Evolutionary conservation across 306 rosid genomes (phyloP), one percentile per base, ranked within the genome.

Genomic region (Prunus mume): DNA sequence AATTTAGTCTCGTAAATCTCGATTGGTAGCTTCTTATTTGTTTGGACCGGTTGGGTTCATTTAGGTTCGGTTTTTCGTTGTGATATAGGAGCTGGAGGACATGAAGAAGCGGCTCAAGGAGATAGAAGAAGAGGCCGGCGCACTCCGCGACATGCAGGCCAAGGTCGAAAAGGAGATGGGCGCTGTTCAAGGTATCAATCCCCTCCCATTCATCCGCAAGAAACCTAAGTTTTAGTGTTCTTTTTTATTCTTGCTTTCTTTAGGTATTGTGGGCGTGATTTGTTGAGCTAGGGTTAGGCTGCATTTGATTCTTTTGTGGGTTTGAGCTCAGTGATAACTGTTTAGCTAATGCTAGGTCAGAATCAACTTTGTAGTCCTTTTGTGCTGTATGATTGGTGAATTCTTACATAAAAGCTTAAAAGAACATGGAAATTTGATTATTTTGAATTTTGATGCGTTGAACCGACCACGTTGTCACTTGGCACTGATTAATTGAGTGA

Each of bases 81-180:
- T 46, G 68, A 7, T 61, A 38, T 30, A 96, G 98, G 99, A 96
- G 76, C 81, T 96, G 93, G 99, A 93, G 91, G 98, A 96, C 66
- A 96, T 96, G 99, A 96, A 92, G 87, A 96, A 90, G 90, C 83
- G 98, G 91, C 90, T 96, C 52, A 92, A 96, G 83, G 97, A 92
- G 89, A 96, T 96, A 80, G 99, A 95, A 64, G 98, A 95, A 43
- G 98, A 95, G 76, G 98, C 98, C 12, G 85, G 92, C 12, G 97
- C 98, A 28, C 98, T 96, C 57, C 93, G 99, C 51, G 99, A 96
- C 71, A 91, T 96, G 97, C 99, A 96, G 89, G 97, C 99, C 46
- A 96, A 96, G 90, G 99, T 92, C 27, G 98, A 92, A 88, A 96
- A 96, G 84, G 99, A 96, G 88, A 96, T 96, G 99, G 98, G 99